phyloP scores from a whole-genome alignment of 2,329 filamentous ascomycete species.

The Zasmidium angulare region DNA sequence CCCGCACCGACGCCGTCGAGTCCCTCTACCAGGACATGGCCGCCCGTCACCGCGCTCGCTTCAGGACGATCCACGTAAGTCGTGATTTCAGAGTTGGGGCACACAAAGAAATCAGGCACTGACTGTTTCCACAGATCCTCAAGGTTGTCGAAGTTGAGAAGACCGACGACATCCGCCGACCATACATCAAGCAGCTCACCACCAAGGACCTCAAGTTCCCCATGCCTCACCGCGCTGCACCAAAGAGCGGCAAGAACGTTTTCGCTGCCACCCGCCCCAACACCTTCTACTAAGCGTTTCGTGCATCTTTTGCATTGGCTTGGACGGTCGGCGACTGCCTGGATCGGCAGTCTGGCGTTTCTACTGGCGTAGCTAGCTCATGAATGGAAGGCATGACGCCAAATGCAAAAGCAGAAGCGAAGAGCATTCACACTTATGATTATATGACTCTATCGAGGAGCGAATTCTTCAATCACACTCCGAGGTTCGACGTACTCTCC shows the following conservation, averaged over 20 bases:
- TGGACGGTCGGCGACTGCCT: conserved; percentile 19
- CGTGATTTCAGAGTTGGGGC: conserved; percentile 6
- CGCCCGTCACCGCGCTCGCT: conserved; percentile 95
- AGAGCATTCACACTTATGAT: not conserved
- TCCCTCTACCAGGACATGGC: conserved; percentile 99
- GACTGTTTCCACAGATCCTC: conserved; percentile 68
- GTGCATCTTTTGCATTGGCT: conserved; percentile 22
- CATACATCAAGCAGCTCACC: conserved; percentile 99
- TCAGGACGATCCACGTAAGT: conserved; percentile 97
- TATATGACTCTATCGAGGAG: not conserved
- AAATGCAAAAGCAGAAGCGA: conserved; percentile 2
- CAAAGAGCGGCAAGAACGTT: conserved; percentile 81
- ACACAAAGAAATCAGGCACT: not conserved
- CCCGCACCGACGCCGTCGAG: conserved; percentile 91
- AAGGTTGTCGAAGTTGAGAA: conserved; percentile 98
- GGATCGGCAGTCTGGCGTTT: conserved; percentile 22
- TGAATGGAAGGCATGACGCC: conserved; percentile 10
- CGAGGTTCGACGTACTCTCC: conserved; percentile 54
- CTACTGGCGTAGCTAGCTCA: conserved; percentile 23
- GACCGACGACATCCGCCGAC: conserved; percentile 89
- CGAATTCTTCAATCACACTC: conserved; percentile 56
- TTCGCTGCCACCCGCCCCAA: conserved; percentile 91
- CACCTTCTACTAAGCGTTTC: conserved; percentile 86
- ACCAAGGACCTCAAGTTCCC: conserved; percentile 96
- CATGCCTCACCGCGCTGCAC: conserved; percentile 91